Percentiles rank a stretch among this genome's conserved stretches.
phyloP scores from a whole-genome alignment of 345 rosid genomes.

The Eucalyptus polyanthemos region DNA sequence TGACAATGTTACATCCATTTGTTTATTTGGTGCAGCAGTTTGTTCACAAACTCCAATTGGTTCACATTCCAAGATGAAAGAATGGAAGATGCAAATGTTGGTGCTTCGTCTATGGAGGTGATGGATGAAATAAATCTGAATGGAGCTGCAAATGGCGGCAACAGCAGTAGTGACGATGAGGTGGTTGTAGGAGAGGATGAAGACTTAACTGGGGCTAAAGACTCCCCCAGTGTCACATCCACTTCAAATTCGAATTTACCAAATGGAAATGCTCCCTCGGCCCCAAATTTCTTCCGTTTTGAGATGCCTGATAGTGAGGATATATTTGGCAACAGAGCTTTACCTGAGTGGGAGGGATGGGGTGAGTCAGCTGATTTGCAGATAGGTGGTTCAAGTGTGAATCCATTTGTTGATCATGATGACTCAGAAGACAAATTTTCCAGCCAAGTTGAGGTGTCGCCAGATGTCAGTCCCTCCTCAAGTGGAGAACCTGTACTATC shows the following conservation, averaged over 20 bases:
- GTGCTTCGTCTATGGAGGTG: constrained; percentile 41
- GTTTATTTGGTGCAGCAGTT: constrained; percentile 31
- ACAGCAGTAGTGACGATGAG: constrained; percentile 86
- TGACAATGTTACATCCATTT: not conserved
- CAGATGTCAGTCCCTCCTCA: constrained; percentile 15
- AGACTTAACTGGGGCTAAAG: constrained; percentile 41
- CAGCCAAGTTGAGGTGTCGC: constrained; percentile 10
- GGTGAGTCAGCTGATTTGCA: constrained; percentile 51
- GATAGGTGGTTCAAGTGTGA: constrained; percentile 39
- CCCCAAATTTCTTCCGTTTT: constrained; percentile 38
- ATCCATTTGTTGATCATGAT: constrained; percentile 55
- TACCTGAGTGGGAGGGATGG: constrained; percentile 94
- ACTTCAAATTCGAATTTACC: constrained; percentile 23
- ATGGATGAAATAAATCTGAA: constrained; percentile 82
- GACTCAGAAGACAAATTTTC: constrained; percentile 18
- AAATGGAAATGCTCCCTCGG: constrained; percentile 22
- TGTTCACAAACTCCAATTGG: constrained; percentile 95
- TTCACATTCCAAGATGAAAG: constrained; percentile 90
- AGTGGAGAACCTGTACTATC: constrained; percentile 31
- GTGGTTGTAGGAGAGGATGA: constrained; percentile 78
- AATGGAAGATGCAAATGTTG: constrained; percentile 33
- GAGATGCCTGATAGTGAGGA: constrained; percentile 44
- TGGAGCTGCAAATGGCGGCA: constrained; percentile 41
- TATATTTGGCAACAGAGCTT: constrained; percentile 36
- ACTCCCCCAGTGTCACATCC: constrained; percentile 27